These are phyloP conservation scores for Cladosporium velox DNA, from an alignment of 2,329 filamentous ascomycete genomes.

Conservation along the genomic window DNA sequence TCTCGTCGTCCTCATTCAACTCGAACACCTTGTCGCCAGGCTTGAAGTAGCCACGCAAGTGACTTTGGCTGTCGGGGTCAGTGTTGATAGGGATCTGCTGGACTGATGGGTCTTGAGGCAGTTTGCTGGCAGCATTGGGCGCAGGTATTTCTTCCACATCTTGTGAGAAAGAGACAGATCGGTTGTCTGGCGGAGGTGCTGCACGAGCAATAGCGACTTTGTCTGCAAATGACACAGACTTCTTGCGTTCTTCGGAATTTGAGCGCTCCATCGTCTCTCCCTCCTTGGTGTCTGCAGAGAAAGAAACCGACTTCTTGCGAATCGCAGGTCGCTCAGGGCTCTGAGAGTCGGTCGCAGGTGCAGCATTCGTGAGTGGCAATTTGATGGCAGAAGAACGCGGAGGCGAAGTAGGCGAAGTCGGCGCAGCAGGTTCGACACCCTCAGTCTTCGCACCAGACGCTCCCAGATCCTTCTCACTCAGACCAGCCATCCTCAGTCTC, in stretches of 20 bases:
- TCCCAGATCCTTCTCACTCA: constrained; percentile 41
- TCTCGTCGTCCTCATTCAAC: constrained; percentile 46
- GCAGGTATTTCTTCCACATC: constrained; percentile 37
- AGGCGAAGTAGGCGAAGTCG: background rate
- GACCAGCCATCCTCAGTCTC: constrained; percentile 74
- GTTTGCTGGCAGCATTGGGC: background rate
- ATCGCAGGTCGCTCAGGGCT: constrained; percentile 27
- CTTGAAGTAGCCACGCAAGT: constrained; percentile 35
- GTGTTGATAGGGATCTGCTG: constrained; percentile 14
- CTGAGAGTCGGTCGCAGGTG: background rate
- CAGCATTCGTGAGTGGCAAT: background rate
- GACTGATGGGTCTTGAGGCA: background rate
- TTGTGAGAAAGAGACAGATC: constrained; percentile 38
- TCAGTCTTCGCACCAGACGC: background rate
- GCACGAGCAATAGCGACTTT: constrained; percentile 40
- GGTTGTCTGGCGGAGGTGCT: constrained; percentile 35
- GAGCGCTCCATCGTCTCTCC: constrained; percentile 38
- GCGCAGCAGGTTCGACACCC: background rate
- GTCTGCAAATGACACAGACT: constrained; percentile 39
- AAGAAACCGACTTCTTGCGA: constrained; percentile 61
- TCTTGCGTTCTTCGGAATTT: constrained; percentile 37
- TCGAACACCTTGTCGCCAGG: constrained; percentile 46
- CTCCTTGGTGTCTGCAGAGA: constrained; percentile 61
- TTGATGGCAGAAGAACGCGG: constrained; percentile 16
- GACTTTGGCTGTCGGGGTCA: constrained; percentile 29